Evolutionary conservation across 2,329 filamentous ascomycete species (phyloP).

Genomic region (Emergomyces pasteurianus): DNA sequence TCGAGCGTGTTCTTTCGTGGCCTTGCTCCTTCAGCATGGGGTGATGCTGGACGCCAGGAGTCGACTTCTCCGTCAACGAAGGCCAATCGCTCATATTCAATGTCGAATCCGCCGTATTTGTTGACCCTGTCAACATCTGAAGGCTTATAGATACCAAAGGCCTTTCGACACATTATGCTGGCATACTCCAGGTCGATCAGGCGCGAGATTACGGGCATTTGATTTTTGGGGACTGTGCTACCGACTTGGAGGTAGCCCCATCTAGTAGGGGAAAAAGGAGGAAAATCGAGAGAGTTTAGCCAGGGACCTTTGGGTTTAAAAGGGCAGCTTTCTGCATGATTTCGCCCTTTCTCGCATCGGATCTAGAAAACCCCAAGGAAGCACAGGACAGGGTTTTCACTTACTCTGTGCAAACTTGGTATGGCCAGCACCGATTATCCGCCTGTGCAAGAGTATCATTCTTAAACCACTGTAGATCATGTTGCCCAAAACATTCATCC

Average conservation of each 20-base stretch:
- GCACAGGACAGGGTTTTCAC: neutral
- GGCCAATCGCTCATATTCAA: constrained; percentile 64
- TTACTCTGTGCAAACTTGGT: constrained; percentile 43
- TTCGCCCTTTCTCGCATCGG: neutral
- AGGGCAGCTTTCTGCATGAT: neutral
- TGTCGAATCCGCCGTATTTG: constrained; percentile 60
- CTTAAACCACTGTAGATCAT: constrained; percentile 37
- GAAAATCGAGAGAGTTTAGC: neutral
- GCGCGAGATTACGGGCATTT: constrained; percentile 61
- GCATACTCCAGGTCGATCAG: constrained; percentile 52
- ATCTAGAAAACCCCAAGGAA: neutral
- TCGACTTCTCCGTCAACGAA: constrained; percentile 67
- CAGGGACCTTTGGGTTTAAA: neutral
- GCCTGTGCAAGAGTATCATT: constrained; percentile 31
- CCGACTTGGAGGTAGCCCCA: constrained; percentile 74
- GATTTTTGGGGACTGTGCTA: constrained; percentile 50
- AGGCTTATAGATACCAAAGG: constrained; percentile 56
- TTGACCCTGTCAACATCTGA: constrained; percentile 59
- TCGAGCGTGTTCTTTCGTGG: constrained; percentile 47
- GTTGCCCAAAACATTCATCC: constrained; percentile 40
- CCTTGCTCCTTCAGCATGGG: constrained; percentile 52
- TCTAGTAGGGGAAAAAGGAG: constrained; percentile 25
- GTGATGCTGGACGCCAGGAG: constrained; percentile 65
- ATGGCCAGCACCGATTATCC: constrained; percentile 43
- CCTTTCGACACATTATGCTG: constrained; percentile 49